These are phyloP conservation scores for Camillea tinctor DNA, from an alignment of 2,329 filamentous ascomycete genomes.

Conservation along the genomic window DNA sequence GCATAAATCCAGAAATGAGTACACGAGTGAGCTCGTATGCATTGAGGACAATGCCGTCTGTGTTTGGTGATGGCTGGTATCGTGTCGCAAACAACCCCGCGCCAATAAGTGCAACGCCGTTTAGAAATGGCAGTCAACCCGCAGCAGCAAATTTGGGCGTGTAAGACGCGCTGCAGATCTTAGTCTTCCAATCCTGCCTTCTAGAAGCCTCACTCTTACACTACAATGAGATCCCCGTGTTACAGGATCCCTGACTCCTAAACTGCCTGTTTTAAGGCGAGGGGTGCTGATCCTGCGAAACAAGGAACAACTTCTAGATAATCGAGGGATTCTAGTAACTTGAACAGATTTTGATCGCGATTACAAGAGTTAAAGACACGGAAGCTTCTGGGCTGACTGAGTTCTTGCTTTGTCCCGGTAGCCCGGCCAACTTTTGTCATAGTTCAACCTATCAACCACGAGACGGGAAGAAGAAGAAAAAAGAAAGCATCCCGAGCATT, in stretches of 20 bases:
- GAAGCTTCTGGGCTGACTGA: neutral
- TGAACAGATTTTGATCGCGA: neutral
- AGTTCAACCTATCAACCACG: neutral
- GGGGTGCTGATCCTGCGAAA: neutral
- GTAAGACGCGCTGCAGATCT: neutral
- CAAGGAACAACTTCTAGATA: neutral
- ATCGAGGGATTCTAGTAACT: neutral
- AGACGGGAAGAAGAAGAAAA: neutral
- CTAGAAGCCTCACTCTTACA: neutral
- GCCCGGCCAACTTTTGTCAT: neutral
- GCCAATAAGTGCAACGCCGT: neutral
- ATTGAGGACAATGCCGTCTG: neutral
- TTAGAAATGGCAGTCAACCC: neutral
- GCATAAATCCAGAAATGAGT: neutral
- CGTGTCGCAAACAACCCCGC: neutral
- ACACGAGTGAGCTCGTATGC: neutral
- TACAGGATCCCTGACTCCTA: neutral
- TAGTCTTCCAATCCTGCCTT: neutral
- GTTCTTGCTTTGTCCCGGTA: neutral
- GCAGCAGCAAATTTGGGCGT: neutral
- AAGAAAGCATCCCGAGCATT: neutral
- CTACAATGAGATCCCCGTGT: neutral
- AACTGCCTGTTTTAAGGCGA: neutral
- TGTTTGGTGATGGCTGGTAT: neutral
- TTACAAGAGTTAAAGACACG: neutral